These are phyloP conservation scores for Cryptosporidium parvum DNA, from an alignment of 169 alveolate species.

Conservation along the genomic window DNA sequence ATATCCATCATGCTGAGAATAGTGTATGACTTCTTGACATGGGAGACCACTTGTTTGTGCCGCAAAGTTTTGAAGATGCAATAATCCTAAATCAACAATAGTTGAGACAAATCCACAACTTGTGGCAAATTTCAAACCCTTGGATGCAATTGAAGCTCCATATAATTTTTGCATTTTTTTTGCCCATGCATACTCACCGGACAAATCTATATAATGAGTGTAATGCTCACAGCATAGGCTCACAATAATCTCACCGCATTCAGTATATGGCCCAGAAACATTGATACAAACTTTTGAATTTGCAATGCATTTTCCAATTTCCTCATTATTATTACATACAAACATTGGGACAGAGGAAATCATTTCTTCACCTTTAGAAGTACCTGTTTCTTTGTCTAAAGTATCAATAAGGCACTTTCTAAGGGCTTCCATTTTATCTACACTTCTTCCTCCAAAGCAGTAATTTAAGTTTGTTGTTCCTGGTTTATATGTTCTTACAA, in stretches of 20 bases:
- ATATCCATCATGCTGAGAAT: constrained; percentile 45
- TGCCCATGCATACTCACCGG: constrained; percentile 41
- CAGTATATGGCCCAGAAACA: constrained; percentile 36
- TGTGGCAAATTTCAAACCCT: constrained; percentile 42
- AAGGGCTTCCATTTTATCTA: constrained; percentile 58
- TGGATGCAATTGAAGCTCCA: constrained; percentile 66
- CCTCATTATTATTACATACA: constrained; percentile 47
- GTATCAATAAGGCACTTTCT: constrained; percentile 43
- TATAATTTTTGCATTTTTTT: constrained; percentile 59
- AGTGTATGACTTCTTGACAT: constrained; percentile 56
- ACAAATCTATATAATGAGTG: constrained; percentile 62
- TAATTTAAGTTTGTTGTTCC: constrained; percentile 56
- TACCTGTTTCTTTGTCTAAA: constrained; percentile 31
- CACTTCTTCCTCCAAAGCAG: constrained; percentile 69
- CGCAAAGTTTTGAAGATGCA: constrained; percentile 68
- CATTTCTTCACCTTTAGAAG: constrained; percentile 51
- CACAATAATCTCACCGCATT: constrained; percentile 56
- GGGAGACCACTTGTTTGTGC: constrained; percentile 71
- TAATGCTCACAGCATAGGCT: constrained; percentile 39
- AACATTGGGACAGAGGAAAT: constrained; percentile 73
- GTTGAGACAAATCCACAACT: constrained; percentile 24
- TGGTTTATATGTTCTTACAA: constrained; percentile 61
- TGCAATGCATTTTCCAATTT: constrained; percentile 50
- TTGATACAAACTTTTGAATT: constrained; percentile 62
- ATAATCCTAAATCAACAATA: constrained; percentile 29